phyloP scores from a whole-genome alignment of 768 basidiomycete genomes.

The Sporobolomyces roseus region DNA sequence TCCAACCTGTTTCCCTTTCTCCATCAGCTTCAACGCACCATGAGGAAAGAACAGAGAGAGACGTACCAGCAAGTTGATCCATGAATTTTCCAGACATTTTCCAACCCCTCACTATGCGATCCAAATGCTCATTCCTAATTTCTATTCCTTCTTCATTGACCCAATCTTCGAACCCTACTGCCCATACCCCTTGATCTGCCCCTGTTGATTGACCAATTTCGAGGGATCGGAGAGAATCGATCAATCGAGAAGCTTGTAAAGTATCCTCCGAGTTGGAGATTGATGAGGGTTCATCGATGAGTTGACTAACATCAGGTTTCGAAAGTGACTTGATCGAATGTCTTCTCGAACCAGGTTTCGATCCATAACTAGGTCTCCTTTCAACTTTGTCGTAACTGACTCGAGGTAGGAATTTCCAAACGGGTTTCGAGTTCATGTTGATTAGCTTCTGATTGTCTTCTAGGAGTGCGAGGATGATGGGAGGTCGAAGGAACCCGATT shows the following conservation, averaged over 20 bases:
- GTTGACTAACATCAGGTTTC: neutral
- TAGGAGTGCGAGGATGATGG: constrained; percentile 46
- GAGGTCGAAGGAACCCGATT: constrained; percentile 52
- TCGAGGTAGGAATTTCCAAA: constrained; percentile 54
- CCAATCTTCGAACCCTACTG: constrained; percentile 41
- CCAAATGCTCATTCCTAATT: constrained; percentile 41
- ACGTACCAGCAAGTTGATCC: constrained; percentile 48
- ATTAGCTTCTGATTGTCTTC: constrained; percentile 49
- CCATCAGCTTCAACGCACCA: neutral
- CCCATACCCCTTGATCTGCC: constrained; percentile 22
- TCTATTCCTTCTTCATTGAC: constrained; percentile 25
- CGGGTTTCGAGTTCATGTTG: constrained; percentile 52
- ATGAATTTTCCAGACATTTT: constrained; percentile 47
- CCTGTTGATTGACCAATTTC: neutral
- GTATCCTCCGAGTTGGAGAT: neutral
- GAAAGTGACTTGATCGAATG: constrained; percentile 14
- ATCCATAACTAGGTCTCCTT: constrained; percentile 17
- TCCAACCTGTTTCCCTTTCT: constrained; percentile 60
- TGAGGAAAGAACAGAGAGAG: neutral
- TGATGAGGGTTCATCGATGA: neutral
- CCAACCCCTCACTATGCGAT: constrained; percentile 47
- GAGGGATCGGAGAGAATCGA: neutral
- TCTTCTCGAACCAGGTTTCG: constrained; percentile 10
- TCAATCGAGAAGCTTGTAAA: neutral
- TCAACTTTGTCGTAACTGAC: constrained; percentile 12